Evolutionary conservation across 805 yeast species (phyloP).

Genomic region (Ogataea salicorniae): DNA sequence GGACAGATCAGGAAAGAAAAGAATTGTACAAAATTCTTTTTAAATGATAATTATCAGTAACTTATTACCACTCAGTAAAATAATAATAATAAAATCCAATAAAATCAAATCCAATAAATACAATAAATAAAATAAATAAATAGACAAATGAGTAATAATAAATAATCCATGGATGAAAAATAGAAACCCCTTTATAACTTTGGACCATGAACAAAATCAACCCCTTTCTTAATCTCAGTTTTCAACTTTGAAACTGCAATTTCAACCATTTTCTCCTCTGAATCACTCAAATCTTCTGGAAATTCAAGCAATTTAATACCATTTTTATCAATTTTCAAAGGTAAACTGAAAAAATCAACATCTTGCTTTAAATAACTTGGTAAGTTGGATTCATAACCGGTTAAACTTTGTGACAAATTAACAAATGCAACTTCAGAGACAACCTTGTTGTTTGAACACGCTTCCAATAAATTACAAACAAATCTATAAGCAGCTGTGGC

Average conservation of each 20-base stretch:
- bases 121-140: neutral
- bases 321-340: conserved; percentile 33
- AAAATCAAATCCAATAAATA: too few species aligned
- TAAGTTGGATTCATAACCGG: conserved; percentile 37
- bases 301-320: conserved; percentile 32
- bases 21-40: too few species aligned
- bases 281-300: conserved; percentile 10
- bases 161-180: too few species aligned
- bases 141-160: neutral
- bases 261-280: conserved; percentile 12
- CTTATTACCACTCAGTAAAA: neutral
- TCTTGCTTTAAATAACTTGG: conserved; percentile 17
- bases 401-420: conserved; percentile 47
- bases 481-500: conserved; percentile 89
- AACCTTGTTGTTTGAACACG: conserved; percentile 4
- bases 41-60: neutral
- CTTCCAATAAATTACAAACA: conserved; percentile 43
- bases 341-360: conserved; percentile 44
- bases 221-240: conserved; percentile 19
- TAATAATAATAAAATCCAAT: too few species aligned
- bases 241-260: conserved; percentile 15
- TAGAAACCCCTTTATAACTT: conserved; percentile 9
- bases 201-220: conserved; percentile 18
- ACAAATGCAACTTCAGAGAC: conserved; percentile 45
- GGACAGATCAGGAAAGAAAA: too few species aligned